Percentiles rank a stretch among this genome's conserved stretches.
Conservation (phyloP, 495 filamentous ascomycete species). For the Haplographium delicatum region DNA sequence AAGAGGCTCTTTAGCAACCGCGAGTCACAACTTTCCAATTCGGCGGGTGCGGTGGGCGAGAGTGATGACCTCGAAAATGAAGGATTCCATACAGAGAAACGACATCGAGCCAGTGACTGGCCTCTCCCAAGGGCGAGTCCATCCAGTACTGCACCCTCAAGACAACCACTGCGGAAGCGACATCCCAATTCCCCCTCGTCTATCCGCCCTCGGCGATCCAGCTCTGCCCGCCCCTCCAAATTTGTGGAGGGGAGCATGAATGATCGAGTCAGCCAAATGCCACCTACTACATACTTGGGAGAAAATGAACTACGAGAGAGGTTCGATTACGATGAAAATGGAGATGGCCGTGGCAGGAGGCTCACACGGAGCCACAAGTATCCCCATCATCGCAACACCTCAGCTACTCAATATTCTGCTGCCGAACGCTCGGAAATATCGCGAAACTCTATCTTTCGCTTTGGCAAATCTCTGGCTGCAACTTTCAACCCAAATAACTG, state of each 20-base stretch:
- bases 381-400: slow-evolving; percentile 3
- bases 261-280: slow-evolving; percentile 63
- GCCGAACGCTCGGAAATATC: slow-evolving; percentile 11
- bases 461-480: slow-evolving; percentile 52
- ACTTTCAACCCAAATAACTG: slow-evolving; percentile 49
- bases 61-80: slow-evolving; percentile 1
- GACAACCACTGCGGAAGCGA: slow-evolving; percentile 9
- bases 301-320: slow-evolving; percentile 27
- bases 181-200: slow-evolving; percentile 24
- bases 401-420: background rate
- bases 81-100: slow-evolving; percentile 28
- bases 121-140: slow-evolving; percentile 32
- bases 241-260: slow-evolving; percentile 77
- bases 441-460: slow-evolving; percentile 46
- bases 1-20: slow-evolving; percentile 27
- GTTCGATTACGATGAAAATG: slow-evolving; percentile 4
- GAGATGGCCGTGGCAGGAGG: slow-evolving; percentile 9
- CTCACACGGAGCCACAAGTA: slow-evolving; percentile 1
- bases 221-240: slow-evolving; percentile 44
- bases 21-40: background rate
- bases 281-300: slow-evolving; percentile 57
- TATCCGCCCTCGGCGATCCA: slow-evolving; percentile 18
- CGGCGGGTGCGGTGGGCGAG: slow-evolving; percentile 3
- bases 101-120: slow-evolving; percentile 46
- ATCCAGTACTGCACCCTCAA: background rate